phyloP scores from a whole-genome alignment of 75 land plant genomes.

The Cunninghamia lanceolata region DNA sequence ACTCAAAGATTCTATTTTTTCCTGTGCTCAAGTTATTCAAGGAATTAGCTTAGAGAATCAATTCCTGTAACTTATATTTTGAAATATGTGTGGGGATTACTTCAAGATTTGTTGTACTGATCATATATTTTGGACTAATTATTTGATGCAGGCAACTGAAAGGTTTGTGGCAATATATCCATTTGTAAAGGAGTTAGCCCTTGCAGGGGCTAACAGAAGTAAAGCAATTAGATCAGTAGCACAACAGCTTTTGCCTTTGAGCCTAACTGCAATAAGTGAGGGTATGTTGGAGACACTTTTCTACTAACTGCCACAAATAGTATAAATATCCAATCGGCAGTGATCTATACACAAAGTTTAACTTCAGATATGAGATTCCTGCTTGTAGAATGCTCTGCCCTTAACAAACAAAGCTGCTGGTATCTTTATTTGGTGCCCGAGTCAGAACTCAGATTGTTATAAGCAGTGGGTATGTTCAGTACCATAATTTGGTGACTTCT shows the following conservation, averaged over 20 bases:
- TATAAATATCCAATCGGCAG: not conserved
- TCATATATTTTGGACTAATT: not conserved
- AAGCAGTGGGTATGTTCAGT: constrained; percentile 70
- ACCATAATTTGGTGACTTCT: not conserved
- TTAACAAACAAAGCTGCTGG: constrained; percentile 56
- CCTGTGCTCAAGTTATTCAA: not conserved
- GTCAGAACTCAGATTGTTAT: constrained; percentile 72
- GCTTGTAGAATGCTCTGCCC: constrained; percentile 12
- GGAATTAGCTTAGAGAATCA: not conserved
- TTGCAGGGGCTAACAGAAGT: constrained; percentile 72
- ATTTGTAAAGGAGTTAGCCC: constrained; percentile 74
- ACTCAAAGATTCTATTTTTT: not conserved
- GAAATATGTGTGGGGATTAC: not conserved
- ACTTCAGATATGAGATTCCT: not conserved
- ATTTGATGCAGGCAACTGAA: constrained; percentile 66
- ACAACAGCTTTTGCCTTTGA: constrained; percentile 60
- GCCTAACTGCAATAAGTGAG: constrained; percentile 49
- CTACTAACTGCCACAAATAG: not conserved
- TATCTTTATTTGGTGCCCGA: constrained; percentile 75
- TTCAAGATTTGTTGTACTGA: not conserved
- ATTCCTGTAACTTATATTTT: not conserved
- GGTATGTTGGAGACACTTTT: constrained; percentile 26
- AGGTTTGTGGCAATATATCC: constrained; percentile 87
- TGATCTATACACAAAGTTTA: not conserved
- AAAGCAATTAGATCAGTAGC: constrained; percentile 78